Evolutionary conservation across 257 asterid genomes (phyloP).

Genomic region (Forsythia suspensa): DNA sequence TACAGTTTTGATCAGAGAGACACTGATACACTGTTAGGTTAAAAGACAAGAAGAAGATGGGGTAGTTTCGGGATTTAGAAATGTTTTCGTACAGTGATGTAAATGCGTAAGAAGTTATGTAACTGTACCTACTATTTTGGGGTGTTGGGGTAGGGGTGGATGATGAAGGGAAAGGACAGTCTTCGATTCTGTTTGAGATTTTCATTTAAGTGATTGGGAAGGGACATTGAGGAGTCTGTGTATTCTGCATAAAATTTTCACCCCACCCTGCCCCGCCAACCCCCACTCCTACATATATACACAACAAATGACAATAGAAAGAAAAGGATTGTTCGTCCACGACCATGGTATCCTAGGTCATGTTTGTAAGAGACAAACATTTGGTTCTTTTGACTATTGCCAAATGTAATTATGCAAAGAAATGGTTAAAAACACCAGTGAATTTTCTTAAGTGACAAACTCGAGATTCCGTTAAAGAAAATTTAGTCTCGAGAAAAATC

Average conservation of each 20-base stretch:
- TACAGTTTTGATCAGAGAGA: slow-evolving; percentile 15
- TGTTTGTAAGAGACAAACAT: slow-evolving; percentile 25
- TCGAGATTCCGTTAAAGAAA: no score
- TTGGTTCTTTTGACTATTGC: background rate
- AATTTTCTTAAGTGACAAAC: no score
- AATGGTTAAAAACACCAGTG: no score
- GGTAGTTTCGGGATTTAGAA: slow-evolving; percentile 35
- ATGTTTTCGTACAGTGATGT: slow-evolving; percentile 23
- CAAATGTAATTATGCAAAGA: background rate
- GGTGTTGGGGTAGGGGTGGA: background rate
- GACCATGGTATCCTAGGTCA: slow-evolving; percentile 26
- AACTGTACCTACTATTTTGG: slow-evolving; percentile 14
- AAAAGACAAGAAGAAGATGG: slow-evolving; percentile 27
- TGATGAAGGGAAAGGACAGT: slow-evolving; percentile 29
- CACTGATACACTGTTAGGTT: slow-evolving; percentile 17
- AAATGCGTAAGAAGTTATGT: slow-evolving; percentile 25
- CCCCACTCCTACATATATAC: background rate
- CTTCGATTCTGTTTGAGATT: slow-evolving; percentile 37
- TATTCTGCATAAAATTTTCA: background rate
- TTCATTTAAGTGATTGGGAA: slow-evolving; percentile 24
- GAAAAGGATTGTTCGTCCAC: slow-evolving; percentile 17
- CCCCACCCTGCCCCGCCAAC: background rate
- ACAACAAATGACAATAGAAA: background rate
- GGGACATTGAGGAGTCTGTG: slow-evolving; percentile 9
- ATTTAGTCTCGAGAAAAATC: no score